These are phyloP conservation scores for Helminthosporium solani DNA, from an alignment of 2,329 filamentous ascomycete genomes.

Conservation along the genomic window DNA sequence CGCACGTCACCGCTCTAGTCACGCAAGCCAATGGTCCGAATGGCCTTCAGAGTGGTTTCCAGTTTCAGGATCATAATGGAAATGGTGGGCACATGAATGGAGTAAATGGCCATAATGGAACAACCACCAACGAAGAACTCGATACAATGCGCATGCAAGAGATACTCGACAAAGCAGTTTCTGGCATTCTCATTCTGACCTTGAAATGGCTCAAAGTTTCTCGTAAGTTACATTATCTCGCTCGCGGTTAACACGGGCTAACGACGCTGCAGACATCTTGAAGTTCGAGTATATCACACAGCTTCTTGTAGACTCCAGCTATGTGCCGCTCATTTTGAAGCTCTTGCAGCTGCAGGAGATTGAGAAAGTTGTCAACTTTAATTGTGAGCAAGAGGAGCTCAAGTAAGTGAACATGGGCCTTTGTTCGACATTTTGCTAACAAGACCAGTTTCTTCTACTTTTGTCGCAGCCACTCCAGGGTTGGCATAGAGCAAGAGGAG, in stretches of 20 bases:
- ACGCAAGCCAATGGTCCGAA: constrained; percentile 56
- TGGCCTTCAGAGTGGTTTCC: constrained; percentile 50
- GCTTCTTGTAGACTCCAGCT: constrained; percentile 90
- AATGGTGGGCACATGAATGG: constrained; percentile 34
- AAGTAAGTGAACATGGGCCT: constrained; percentile 56
- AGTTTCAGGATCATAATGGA: constrained; percentile 47
- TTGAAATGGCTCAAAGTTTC: constrained; percentile 96
- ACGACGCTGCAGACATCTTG: constrained; percentile 66
- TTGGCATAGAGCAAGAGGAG: constrained; percentile 43
- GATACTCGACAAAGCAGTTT: constrained; percentile 86
- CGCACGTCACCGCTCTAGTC: constrained; percentile 84
- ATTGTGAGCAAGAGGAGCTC: constrained; percentile 76
- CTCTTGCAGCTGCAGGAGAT: constrained; percentile 93
- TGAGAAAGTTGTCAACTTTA: constrained; percentile 83
- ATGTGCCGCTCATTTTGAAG: constrained; percentile 87
- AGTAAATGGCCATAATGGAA: constrained; percentile 29
- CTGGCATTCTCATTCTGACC: constrained; percentile 82
- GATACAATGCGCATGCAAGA: constrained; percentile 81
- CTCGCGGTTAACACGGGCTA: neutral
- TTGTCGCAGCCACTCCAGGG: constrained; percentile 72
- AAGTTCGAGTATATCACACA: constrained; percentile 97
- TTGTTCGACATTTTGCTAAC: constrained; percentile 16
- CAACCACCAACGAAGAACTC: constrained; percentile 64
- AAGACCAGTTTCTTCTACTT: constrained; percentile 81
- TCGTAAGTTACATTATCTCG: constrained; percentile 59